Evolutionary conservation across 345 rosid species (phyloP), one percentile per base, ranked within the genome.

Genomic region (Lepidium aucheri): DNA sequence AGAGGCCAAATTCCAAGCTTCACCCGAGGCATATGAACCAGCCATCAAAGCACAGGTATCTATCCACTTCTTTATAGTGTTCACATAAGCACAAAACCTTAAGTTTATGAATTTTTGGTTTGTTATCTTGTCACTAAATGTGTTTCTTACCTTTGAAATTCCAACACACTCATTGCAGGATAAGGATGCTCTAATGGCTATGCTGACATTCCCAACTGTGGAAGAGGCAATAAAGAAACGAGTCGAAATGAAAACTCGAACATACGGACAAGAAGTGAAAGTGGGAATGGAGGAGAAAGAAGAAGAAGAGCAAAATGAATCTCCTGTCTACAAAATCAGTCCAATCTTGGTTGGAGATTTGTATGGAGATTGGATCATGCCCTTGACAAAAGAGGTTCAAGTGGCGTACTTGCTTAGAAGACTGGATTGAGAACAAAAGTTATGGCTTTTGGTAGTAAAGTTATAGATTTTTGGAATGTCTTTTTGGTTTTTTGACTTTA

Each of bases 301-400:
- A 17, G 61, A 41, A 7, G 55, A 43, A 38, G 72, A 50, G 4
- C 41, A 49, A 3, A 74, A 30, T 34, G 57, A 30, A 6, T 76
- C 61, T 14, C 70, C 24, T 2, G 83, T 80, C 12, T 84, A 76
- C 83, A 89, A 87, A 76, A 87, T 89, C 59, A 73, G 64, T 7
- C 89, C 96, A 4, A 67, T 77, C 78, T 73, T 89, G 79, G 84
- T 89, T 15, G 94, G 86, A 0, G 65, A 78, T 8, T 70, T 89
- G 32, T 85, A 85, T 49, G 86, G 83, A 18, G 80, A 79, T 40
- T 81, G 91, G 96, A 87, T 89, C 80, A 87, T 89, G 94, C 96
- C 94, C 4, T 65, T 87, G 68, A 89, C 96, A 6, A 89, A 89
- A 70, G 91, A 82, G 68, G 96, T 89, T 66, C 94, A 89, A 55